Percentiles rank a stretch among this genome's conserved stretches.
phyloP scores from a whole-genome alignment of 108 stramenopile species.

The Conticribra guillardii region DNA sequence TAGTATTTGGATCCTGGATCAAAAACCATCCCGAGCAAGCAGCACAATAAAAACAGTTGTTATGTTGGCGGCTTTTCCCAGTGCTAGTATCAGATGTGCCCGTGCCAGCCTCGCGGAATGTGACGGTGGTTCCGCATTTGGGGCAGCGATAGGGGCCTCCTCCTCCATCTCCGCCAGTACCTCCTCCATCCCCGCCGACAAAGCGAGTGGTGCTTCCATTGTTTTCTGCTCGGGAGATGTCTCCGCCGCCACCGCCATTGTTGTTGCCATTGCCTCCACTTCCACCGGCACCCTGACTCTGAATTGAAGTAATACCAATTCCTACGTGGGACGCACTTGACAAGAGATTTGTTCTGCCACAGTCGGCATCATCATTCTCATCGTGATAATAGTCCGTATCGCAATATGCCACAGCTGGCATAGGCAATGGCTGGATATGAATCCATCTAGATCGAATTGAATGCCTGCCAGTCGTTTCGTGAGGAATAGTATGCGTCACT shows the following conservation, averaged over 20 bases:
- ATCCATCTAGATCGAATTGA: slow-evolving; percentile 7
- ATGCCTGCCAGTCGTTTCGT: too few relatives aligned
- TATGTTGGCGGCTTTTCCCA: too few relatives aligned
- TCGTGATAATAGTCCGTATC: slow-evolving; percentile 13
- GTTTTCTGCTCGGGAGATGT: too few relatives aligned
- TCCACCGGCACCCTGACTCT: slow-evolving; percentile 3
- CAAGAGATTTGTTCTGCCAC: slow-evolving; percentile 4
- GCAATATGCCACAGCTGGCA: slow-evolving; percentile 40
- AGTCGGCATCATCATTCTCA: slow-evolving; percentile 15
- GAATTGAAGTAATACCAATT: not conserved
- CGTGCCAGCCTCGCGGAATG: slow-evolving; percentile 56
- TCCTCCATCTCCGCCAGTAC: slow-evolving; percentile 33
- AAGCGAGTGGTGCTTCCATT: too few relatives aligned
- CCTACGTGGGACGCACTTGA: not conserved
- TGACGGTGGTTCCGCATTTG: slow-evolving; percentile 73
- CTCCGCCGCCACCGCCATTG: slow-evolving; percentile 10
- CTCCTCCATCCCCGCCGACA: slow-evolving; percentile 31
- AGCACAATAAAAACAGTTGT: slow-evolving; percentile 87
- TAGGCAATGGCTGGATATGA: slow-evolving; percentile 42
- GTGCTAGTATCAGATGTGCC: slow-evolving; percentile 16
- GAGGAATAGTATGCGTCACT: not conserved
- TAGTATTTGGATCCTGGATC: slow-evolving; percentile 24
- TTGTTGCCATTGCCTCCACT: not conserved
- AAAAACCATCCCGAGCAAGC: slow-evolving; percentile 88
- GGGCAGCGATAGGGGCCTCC: slow-evolving; percentile 67